These are phyloP conservation scores for Xerocomus brunneocitrinus DNA, from an alignment of 768 basidiomycete genomes.

Conservation along the genomic window DNA sequence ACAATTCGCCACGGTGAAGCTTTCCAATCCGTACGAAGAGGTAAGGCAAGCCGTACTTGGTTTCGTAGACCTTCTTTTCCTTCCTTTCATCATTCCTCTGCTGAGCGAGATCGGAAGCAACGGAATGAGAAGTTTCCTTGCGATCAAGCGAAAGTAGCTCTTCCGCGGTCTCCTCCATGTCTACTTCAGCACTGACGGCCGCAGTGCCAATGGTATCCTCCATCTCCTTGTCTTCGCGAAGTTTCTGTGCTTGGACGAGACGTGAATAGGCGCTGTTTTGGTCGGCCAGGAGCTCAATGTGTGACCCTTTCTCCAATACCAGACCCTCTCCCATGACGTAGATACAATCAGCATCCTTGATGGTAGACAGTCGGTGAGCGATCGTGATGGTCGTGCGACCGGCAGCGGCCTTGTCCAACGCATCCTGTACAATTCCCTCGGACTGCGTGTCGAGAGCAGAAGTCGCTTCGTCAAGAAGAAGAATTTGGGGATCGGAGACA, in stretches of 20 bases:
- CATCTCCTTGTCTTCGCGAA: constrained; percentile 49
- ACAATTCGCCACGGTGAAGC: constrained; percentile 58
- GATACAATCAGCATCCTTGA: constrained; percentile 79
- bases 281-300: constrained; percentile 57
- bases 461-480: constrained; percentile 86
- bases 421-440: constrained; percentile 85
- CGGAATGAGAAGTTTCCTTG: constrained; percentile 39
- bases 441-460: constrained; percentile 85
- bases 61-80: constrained; percentile 28
- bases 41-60: constrained; percentile 46
- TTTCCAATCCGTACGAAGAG: constrained; percentile 67
- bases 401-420: constrained; percentile 77
- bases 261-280: constrained; percentile 65
- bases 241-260: constrained; percentile 74
- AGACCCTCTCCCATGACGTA: constrained; percentile 88
- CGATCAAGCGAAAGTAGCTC: constrained; percentile 61
- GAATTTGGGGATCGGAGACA: constrained; percentile 79
- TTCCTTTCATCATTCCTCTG: constrained; percentile 37
- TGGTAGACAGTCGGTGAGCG: constrained; percentile 76
- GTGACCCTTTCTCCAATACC: constrained; percentile 77
- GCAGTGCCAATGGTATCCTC: constrained; percentile 24
- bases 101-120: constrained; percentile 64
- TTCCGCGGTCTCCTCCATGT: constrained; percentile 52
- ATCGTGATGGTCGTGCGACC: constrained; percentile 80
- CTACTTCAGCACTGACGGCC: constrained; percentile 31